Conservation (phyloP, 371 early-diverging fungal genomes). For the Apophysomyces ossiformis region DNA sequence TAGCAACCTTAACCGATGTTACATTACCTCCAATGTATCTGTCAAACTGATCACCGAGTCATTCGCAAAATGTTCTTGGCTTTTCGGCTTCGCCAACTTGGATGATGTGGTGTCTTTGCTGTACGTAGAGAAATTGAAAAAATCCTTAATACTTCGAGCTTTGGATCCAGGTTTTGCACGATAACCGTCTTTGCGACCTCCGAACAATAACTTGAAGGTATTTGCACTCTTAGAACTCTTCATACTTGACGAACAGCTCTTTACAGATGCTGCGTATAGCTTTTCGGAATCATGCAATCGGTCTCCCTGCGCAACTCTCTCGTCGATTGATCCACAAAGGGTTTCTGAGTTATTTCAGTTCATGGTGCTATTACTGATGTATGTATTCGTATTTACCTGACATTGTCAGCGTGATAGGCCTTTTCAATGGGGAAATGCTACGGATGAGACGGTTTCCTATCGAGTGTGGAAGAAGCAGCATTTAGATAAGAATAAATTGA, state of each 20-base stretch:
- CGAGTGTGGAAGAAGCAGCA: neutral
- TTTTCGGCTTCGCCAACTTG: neutral
- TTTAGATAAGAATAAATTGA: neutral
- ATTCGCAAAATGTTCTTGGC: neutral
- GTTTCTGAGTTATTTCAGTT: neutral
- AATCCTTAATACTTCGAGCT: slow-evolving; percentile 5
- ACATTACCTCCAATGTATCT: neutral
- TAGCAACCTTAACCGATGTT: neutral
- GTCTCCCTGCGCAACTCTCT: neutral
- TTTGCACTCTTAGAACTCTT: slow-evolving; percentile 15
- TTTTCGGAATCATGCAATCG: neutral
- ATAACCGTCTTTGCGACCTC: neutral
- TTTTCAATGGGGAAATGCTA: slow-evolving; percentile 21
- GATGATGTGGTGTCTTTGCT: neutral
- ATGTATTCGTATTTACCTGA: neutral
- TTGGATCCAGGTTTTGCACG: slow-evolving; percentile 4
- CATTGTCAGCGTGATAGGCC: slow-evolving; percentile 18
- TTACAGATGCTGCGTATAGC: neutral
- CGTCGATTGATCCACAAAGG: neutral
- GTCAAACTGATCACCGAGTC: neutral
- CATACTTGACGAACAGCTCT: neutral
- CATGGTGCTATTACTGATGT: no score
- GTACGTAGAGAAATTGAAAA: slow-evolving; percentile 6
- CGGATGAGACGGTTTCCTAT: slow-evolving; percentile 19
- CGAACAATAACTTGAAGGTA: slow-evolving; percentile 12